A percentile compares a stretch with the other conserved stretches of the same genome.
phyloP scores from a whole-genome alignment of 371 early-diverging fungal species.

The Actinomortierella wolfii region DNA sequence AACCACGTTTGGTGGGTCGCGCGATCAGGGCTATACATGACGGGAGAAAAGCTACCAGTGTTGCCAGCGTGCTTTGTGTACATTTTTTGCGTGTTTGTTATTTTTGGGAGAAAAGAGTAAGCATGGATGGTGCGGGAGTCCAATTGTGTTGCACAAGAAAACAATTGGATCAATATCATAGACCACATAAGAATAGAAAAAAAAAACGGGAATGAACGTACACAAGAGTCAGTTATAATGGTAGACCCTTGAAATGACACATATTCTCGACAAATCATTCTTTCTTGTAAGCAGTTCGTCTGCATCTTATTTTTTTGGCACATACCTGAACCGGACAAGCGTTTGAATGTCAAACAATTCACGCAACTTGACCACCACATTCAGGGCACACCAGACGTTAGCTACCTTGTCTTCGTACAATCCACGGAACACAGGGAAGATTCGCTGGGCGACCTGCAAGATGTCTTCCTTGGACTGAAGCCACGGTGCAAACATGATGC shows the following conservation, averaged over 20 bases:
- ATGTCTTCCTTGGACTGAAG: constrained; percentile 63
- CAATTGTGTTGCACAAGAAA: too few relatives aligned
- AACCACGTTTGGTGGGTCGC: constrained; percentile 53
- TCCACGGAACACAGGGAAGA: constrained; percentile 94
- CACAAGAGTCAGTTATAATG: too few relatives aligned
- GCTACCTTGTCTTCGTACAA: constrained; percentile 98
- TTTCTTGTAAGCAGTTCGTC: too few relatives aligned
- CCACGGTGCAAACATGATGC: constrained; percentile 73
- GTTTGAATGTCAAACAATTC: constrained; percentile 60
- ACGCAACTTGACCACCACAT: constrained; percentile 82
- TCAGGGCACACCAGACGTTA: constrained; percentile 94
- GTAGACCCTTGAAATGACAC: too few relatives aligned
- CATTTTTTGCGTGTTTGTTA: neutral
- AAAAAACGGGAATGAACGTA: too few relatives aligned
- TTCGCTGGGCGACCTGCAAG: constrained; percentile 77
- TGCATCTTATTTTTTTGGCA: neutral
- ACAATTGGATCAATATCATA: too few relatives aligned
- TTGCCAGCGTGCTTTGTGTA: constrained; percentile 61
- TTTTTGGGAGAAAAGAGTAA: neutral
- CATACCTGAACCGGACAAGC: constrained; percentile 74
- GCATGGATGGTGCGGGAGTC: too few relatives aligned
- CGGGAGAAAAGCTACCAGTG: constrained; percentile 73
- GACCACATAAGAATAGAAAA: too few relatives aligned
- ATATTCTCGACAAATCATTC: too few relatives aligned
- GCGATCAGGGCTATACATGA: constrained; percentile 63